phyloP scores from a whole-genome alignment of 2,329 filamentous ascomycete genomes.

The Arthrobotrys megalospora region DNA sequence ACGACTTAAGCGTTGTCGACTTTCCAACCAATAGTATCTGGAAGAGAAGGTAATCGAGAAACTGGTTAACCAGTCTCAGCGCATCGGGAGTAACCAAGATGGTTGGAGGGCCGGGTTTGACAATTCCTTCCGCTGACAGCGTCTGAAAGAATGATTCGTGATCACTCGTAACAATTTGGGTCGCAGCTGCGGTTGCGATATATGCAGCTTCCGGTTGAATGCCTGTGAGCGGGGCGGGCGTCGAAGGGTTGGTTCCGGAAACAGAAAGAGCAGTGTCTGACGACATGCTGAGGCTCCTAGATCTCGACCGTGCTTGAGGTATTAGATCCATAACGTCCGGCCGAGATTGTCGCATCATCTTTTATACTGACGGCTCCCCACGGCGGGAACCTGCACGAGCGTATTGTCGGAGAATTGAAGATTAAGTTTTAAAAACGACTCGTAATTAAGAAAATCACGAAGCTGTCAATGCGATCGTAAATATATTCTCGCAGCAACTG shows the following conservation, averaged over 20 bases:
- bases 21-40: slow-evolving; percentile 88
- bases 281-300: slow-evolving; percentile 58
- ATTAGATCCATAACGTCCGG: slow-evolving; percentile 52
- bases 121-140: slow-evolving; percentile 79
- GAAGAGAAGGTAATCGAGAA: slow-evolving; percentile 93
- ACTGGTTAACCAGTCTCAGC: slow-evolving; percentile 85
- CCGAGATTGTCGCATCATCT: slow-evolving; percentile 57
- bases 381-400: slow-evolving; percentile 7
- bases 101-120: slow-evolving; percentile 73
- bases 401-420: slow-evolving; percentile 9
- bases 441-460: slow-evolving; percentile 13
- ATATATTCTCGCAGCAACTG: slow-evolving; percentile 29
- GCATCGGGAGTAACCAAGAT: slow-evolving; percentile 72
- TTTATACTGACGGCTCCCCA: slow-evolving; percentile 6
- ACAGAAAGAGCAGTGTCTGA: slow-evolving; percentile 51
- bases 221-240: slow-evolving; percentile 74
- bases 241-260: slow-evolving; percentile 25
- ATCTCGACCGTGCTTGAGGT: slow-evolving; percentile 46
- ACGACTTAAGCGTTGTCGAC: slow-evolving; percentile 73
- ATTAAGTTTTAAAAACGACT: slow-evolving; percentile 6
- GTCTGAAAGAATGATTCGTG: slow-evolving; percentile 81
- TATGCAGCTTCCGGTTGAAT: slow-evolving; percentile 86
- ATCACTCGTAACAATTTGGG: slow-evolving; percentile 90
- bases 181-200: slow-evolving; percentile 88
- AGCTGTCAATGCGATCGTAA: slow-evolving; percentile 41